Base-by-base conservation (phyloP, 352 stramenopile genomes). In the Albugo candida region DNA sequence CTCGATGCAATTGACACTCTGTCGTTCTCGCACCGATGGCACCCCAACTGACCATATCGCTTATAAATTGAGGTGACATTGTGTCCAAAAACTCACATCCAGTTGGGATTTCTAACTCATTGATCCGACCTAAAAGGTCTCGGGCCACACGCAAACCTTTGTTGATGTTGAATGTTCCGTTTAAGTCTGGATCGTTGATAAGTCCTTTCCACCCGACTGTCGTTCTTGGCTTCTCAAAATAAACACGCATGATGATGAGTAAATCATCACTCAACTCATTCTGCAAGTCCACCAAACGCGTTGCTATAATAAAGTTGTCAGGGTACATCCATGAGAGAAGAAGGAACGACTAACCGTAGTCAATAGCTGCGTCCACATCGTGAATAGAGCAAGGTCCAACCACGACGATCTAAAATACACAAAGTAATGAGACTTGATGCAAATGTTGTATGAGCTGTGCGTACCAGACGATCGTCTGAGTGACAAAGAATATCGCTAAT, bases 81-180 rank as follows among this genome's bases (percentile, higher is more conserved):
- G 81, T 92, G 61, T 93, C 81, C 17, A 93, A 61, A 59, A 93
- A 93, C 58, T 93, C 81, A 51, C 71, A 86, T 21, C 74, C 81
- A 10, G 72, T 73, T 17, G 77, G 81, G 20, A 93, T 61, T 12
- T 79, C 76, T 21, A 93, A 64, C 58, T 83, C 74, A 55, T 93
- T 93, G 55, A 93, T 86, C 14, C 78, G 63, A 35, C 74, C 70
- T 14, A 93, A 63, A 14, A 93, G 61, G 53, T 92, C 65, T 45
- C 81, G 79, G 1, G 77, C 81, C 10, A 89, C 64, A 20, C 74
- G 74, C 11, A 93, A 63, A 1, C 78, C 81, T 63, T 93, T 91
- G 71, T 92, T 93, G 61, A 93, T 93, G 60, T 92, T 91, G 61
- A 92, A 93, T 27, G 77, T 84, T 54, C 75, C 77, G 41, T 92